These are phyloP conservation scores for Aspergillus sp. DNA, from an alignment of 2,329 filamentous ascomycete species.

Conservation along the genomic window DNA sequence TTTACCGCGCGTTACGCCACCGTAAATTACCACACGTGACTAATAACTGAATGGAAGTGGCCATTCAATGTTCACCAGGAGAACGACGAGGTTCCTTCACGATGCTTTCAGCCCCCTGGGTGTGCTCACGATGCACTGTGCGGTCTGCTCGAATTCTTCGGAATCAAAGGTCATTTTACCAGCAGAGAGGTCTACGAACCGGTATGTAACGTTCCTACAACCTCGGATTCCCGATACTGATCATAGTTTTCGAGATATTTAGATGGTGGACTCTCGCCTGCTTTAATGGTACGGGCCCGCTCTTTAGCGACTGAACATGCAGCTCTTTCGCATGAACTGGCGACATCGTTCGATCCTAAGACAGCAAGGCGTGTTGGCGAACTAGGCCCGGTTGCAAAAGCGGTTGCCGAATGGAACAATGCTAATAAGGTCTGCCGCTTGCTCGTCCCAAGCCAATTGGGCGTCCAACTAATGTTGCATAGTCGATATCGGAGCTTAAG, in stretches of 20 bases:
- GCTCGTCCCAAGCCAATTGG: background rate
- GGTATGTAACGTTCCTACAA: conserved; percentile 21
- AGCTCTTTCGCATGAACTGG: conserved; percentile 52
- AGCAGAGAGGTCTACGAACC: conserved; percentile 28
- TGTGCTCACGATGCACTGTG: conserved; percentile 50
- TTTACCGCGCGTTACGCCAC: conserved; percentile 30
- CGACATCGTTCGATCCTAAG: conserved; percentile 55
- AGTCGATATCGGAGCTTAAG: conserved; percentile 68
- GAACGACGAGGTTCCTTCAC: conserved; percentile 11
- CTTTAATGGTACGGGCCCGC: conserved; percentile 57
- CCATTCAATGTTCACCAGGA: background rate
- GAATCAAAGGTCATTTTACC: conserved; percentile 22
- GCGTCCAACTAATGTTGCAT: conserved; percentile 6
- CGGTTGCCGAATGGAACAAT: conserved; percentile 58
- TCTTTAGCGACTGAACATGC: conserved; percentile 57
- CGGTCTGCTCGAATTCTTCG: conserved; percentile 36
- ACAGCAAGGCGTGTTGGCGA: conserved; percentile 60
- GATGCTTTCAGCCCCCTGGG: conserved; percentile 45
- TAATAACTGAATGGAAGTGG: background rate
- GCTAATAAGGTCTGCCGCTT: conserved; percentile 53
- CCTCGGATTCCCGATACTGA: background rate
- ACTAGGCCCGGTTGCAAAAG: conserved; percentile 52
- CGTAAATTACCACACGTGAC: conserved; percentile 13
- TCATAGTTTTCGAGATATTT: background rate
- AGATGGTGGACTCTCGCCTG: conserved; percentile 49